Conservation (phyloP, 2,329 filamentous ascomycete species). For the Fusarium siculi region DNA sequence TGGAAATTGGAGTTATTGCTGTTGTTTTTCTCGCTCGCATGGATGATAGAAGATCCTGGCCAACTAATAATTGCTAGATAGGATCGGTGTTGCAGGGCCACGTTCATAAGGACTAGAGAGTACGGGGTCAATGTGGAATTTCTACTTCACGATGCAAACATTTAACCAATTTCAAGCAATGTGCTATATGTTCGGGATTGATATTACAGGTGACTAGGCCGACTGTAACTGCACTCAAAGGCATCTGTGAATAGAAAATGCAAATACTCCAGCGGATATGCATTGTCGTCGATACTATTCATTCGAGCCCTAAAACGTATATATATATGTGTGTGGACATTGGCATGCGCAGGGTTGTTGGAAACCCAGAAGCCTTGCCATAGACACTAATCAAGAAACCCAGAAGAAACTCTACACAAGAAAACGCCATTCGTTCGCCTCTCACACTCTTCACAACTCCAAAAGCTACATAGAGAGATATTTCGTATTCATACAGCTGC, state of each 20-base stretch:
- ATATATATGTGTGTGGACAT: conserved; percentile 21
- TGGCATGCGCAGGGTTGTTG: background rate
- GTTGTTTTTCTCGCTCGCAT: conserved; percentile 3
- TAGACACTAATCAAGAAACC: conserved; percentile 19
- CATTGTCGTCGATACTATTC: conserved; percentile 1
- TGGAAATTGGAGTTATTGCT: conserved; percentile 29
- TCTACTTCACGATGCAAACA: conserved; percentile 1
- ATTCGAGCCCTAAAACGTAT: conserved; percentile 21
- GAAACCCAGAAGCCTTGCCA: conserved; percentile 1
- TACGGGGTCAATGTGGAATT: conserved; percentile 20
- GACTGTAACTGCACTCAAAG: background rate
- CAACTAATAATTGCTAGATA: conserved; percentile 33
- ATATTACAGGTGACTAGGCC: background rate
- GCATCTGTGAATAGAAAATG: background rate
- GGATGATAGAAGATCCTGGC: conserved; percentile 3
- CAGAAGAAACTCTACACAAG: conserved; percentile 26
- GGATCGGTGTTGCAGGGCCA: conserved; percentile 7
- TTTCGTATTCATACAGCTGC: conserved; percentile 49
- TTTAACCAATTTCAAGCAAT: background rate
- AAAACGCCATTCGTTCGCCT: conserved; percentile 36
- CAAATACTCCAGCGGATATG: background rate
- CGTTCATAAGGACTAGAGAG: conserved; percentile 20
- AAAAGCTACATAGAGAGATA: conserved; percentile 9
- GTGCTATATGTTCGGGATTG: background rate
- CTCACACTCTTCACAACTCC: conserved; percentile 28